These are phyloP conservation scores for Dactylellina cionopaga DNA, from an alignment of 2,329 filamentous ascomycete species.

Conservation along the genomic window DNA sequence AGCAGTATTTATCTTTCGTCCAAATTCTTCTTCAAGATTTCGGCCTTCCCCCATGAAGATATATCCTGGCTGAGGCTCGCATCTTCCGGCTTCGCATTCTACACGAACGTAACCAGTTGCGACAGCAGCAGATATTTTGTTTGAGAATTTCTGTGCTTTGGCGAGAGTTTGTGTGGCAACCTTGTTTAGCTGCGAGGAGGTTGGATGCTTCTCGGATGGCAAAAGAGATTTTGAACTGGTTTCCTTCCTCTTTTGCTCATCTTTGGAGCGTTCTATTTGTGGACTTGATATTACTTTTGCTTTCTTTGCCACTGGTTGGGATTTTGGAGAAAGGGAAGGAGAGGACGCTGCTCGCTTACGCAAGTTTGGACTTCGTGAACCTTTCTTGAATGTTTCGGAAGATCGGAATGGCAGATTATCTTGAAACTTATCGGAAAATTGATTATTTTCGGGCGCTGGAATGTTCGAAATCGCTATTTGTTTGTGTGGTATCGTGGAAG, in stretches of 20 bases:
- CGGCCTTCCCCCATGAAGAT: not conserved
- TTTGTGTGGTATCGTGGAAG: too few relatives aligned
- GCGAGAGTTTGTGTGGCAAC: too few relatives aligned
- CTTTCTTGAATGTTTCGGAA: too few relatives aligned
- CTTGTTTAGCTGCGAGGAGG: not conserved
- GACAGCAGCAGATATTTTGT: not conserved
- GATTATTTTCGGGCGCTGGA: too few relatives aligned
- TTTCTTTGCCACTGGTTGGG: not conserved
- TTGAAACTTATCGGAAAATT: too few relatives aligned
- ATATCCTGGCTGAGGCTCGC: not conserved
- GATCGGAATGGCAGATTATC: too few relatives aligned
- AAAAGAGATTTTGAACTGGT: too few relatives aligned
- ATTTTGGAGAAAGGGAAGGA: not conserved
- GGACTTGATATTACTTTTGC: not conserved
- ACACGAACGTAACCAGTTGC: not conserved
- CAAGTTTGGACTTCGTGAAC: not conserved
- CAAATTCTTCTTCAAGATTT: constrained; percentile 14
- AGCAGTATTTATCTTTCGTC: not conserved
- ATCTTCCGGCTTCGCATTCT: not conserved
- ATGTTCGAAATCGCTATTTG: too few relatives aligned
- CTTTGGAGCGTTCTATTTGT: not conserved
- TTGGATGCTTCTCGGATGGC: too few relatives aligned
- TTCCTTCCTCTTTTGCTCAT: not conserved
- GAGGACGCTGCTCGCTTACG: not conserved
- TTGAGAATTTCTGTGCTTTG: too few relatives aligned